phyloP scores from a whole-genome alignment of 148 eudicot species.

The Rhododendron griersonianum region DNA sequence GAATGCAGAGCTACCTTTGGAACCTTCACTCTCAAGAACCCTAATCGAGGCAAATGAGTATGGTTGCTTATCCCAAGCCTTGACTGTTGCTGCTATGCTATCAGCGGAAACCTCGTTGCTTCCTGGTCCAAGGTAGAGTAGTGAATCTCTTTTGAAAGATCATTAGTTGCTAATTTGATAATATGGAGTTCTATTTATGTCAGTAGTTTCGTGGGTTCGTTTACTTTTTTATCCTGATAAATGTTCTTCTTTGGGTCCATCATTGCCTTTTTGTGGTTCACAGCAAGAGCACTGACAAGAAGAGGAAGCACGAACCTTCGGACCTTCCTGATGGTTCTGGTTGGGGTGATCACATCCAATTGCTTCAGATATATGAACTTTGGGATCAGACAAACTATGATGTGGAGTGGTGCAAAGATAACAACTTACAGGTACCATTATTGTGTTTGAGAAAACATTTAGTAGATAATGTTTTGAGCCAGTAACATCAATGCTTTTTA shows the following conservation, averaged over 20 bases:
- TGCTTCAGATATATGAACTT: constrained; percentile 78
- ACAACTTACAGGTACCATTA: constrained; percentile 69
- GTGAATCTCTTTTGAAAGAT: neutral
- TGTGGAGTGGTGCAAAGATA: constrained; percentile 83
- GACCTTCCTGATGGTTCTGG: constrained; percentile 92
- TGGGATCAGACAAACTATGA: constrained; percentile 74
- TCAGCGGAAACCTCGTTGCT: constrained; percentile 91
- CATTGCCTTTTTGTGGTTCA: constrained; percentile 1
- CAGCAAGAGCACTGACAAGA: constrained; percentile 74
- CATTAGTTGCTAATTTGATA: neutral
- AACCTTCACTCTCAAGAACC: constrained; percentile 95
- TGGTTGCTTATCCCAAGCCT: constrained; percentile 84
- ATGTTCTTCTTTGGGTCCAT: neutral
- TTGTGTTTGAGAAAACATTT: neutral
- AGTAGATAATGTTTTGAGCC: neutral
- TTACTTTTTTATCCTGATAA: neutral
- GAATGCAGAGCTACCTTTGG: constrained; percentile 84
- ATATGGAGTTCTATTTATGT: neutral
- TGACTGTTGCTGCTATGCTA: constrained; percentile 93
- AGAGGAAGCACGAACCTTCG: constrained; percentile 67
- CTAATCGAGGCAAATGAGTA: constrained; percentile 81
- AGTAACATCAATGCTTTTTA: neutral
- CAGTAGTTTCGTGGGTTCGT: neutral
- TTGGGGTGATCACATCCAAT: constrained; percentile 89
- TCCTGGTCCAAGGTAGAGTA: constrained; percentile 56